phyloP scores from a whole-genome alignment of 2,329 filamentous ascomycete species.

The Colletotrichum nymphaeae region DNA sequence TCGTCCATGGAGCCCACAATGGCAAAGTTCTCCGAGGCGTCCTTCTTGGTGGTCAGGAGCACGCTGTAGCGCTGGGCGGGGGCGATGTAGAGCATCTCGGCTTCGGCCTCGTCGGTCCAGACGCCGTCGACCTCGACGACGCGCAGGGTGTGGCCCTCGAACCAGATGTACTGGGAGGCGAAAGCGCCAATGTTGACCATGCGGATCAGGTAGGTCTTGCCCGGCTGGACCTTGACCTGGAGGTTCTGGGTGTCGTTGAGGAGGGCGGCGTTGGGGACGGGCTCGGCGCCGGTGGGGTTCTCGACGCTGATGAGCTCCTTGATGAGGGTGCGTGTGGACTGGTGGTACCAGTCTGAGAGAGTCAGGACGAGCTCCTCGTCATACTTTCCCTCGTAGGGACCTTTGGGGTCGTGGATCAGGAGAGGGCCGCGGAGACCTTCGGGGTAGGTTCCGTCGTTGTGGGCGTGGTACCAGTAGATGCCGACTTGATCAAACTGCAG shows the following conservation, averaged over 20 bases:
- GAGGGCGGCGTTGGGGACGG: slow-evolving; percentile 63
- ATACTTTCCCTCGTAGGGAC: slow-evolving; percentile 58
- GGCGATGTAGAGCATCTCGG: slow-evolving; percentile 57
- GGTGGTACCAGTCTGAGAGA: slow-evolving; percentile 71
- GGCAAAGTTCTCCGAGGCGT: slow-evolving; percentile 57
- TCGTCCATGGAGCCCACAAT: slow-evolving; percentile 59
- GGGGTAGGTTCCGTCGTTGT: slow-evolving; percentile 61
- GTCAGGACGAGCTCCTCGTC: slow-evolving; percentile 68
- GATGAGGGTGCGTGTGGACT: slow-evolving; percentile 61
- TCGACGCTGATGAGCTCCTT: slow-evolving; percentile 57
- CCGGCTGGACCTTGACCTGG: slow-evolving; percentile 56
- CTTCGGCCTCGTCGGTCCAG: slow-evolving; percentile 57
- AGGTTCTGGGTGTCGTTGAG: slow-evolving; percentile 62
- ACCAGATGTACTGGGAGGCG: slow-evolving; percentile 58
- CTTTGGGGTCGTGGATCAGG: slow-evolving; percentile 64
- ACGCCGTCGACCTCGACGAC: slow-evolving; percentile 64
- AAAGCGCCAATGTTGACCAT: slow-evolving; percentile 66
- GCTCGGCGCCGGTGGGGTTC: slow-evolving; percentile 64
- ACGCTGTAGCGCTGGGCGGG: slow-evolving; percentile 62
- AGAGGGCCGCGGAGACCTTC: slow-evolving; percentile 68
- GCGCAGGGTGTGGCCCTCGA: slow-evolving; percentile 57
- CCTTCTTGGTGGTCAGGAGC: slow-evolving; percentile 58
- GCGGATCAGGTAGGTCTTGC: slow-evolving; percentile 64
- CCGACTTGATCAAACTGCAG: slow-evolving; percentile 35
- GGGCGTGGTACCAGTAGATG: slow-evolving; percentile 70